Base-by-base conservation (phyloP, 768 basidiomycete genomes). In the Russula compacta region DNA sequence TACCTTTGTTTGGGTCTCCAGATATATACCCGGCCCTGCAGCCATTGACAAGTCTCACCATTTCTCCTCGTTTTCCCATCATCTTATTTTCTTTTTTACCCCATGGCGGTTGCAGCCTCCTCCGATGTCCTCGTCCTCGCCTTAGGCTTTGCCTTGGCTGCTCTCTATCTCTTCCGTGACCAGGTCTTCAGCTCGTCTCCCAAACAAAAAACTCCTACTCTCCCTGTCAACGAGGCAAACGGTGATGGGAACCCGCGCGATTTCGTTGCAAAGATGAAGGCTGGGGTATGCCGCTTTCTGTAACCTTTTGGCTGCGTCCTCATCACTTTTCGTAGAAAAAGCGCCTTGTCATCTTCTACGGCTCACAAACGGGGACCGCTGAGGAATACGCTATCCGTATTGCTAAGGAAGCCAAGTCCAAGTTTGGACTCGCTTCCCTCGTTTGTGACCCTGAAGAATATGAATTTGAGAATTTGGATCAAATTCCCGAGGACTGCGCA, bases 371-470 rank as follows among this genome's bases (percentile, higher is more conserved):
- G 0, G 95, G 95, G 59, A 99, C 95, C 15, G 95, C 95, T 2
- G 97, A 98, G 73, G 95, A 99, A 73, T 97, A 95, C 67, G 95
- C 95, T 44, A 93, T 95, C 67, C 89, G 97, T 72, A 82, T 99
- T 10, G 95, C 95, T 14, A 98, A 98, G 77, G 95, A 99, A 72
- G 93, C 92, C 43, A 99, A 99, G 75, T 82, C 90, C 63, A 92
- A 95, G 71, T 99, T 92, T 65, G 95, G 95, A 52, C 81, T 98
- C 15, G 88, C 92, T 10, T 97, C 94, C 7, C 85, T 98, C 57
- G 95, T 99, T 15, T 97, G 94, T 70, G 95, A 99, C 71, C 94
- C 95, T 3, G 97, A 99, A 73, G 95, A 99, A 74, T 98, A 98
- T 72, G 97, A 98, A 71, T 98, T 98, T 70, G 92, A 95, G 72